Base-by-base conservation (phyloP, 345 rosid species). In the Hibiscus mutabilis region DNA sequence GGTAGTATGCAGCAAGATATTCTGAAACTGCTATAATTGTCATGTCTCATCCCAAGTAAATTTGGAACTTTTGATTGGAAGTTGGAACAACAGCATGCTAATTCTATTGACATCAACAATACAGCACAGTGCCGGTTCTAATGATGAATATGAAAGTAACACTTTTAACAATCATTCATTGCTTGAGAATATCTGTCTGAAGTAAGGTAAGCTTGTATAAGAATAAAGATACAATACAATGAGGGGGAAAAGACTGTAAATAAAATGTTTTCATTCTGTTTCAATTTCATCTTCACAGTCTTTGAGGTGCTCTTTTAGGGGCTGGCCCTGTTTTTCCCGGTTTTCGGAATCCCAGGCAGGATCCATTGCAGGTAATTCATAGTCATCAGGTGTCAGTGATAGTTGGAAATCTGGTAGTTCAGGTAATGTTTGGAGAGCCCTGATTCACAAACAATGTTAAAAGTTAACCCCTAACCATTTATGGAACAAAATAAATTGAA, bases 361-460 rank as follows among this genome's bases (percentile, higher is more conserved):
- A 76, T 88, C 86, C 0, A 82, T 74, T 73, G 81, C 91, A 14
- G 97, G 97, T 65, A 91, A 77, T 59, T 66, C 82, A 74, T 77
- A 90, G 21, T 85, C 96, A 18, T 88, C 97, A 12, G 99, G 96
- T 76, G 85, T 84, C 49, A 94, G 74, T n/a, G 97, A 94, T 74
- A 87, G 72, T 18, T 86, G 97, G 76, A 95, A 95, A 74, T 87
- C 88, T 6, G 97, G 98, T 66, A 91, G 88, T 35, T 91, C 96
- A 29, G 99, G 97, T 63, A 88, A 78, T 64, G 85, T 78, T 73
- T 89, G 93, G 73, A 89, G 77, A 67, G 80, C 83, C 89, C 99
- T 91, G 86, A 76, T 68, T 16, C 75, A 18, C 31, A 27, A 73
- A 9, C 73, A 67, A 61, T 4, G 47, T 57, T 8, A 42, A 13